Base-by-base conservation (phyloP, 2,329 filamentous ascomycete genomes). In the Fusarium solani-melongenae region DNA sequence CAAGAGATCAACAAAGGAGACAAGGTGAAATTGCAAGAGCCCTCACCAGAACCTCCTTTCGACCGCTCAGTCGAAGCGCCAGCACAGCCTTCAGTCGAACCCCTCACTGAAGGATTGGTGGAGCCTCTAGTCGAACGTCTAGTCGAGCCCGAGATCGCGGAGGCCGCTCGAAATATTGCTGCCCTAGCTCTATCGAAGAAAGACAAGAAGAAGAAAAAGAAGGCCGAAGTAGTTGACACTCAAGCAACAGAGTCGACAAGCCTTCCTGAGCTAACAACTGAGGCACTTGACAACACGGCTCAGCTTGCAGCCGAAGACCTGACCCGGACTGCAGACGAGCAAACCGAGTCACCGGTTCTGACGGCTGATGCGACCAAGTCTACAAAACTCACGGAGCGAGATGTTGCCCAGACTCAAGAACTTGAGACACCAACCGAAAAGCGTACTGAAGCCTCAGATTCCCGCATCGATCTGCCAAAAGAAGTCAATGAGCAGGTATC, bases 191-290 rank as follows among this genome's bases (percentile, higher is more conserved):
- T 69, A 33, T 72, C 61, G 9, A 78, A 78, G 46, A 77, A 74
- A 36, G 72, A 71, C 27, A 70, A 69, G 44, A 75, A 74, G 29
- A 75, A 72, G 29, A 74, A 75, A 66, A 61, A 72, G 67, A 66
- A 77, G 61, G 66, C 67, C 55, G 68, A 73, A 62, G 24, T 59
- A 46, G 24, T 34, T 17, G 61, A 61, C 11, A 24, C 46, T 14
- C 39, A 53, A 22, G 51, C 10, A 15, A 62, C 51, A 58, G 63
- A 55, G 49, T 31, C 55, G 11, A 38, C 68, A 9, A 27, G 44
- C 33, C 31, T 57, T 38, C 27, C 31, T 41, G 36, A 66, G 49
- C 41, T 49, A 62, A 39, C 39, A 33, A 29, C 11, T 22, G 67
- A 63, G n/a, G 10, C 39, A 11, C 39, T 22, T 10, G 9, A 53